Percentiles rank a stretch among this genome's conserved stretches.
These are phyloP conservation scores for Daldinia caldariorum DNA, from an alignment of 495 filamentous ascomycete species.

Conservation along the genomic window DNA sequence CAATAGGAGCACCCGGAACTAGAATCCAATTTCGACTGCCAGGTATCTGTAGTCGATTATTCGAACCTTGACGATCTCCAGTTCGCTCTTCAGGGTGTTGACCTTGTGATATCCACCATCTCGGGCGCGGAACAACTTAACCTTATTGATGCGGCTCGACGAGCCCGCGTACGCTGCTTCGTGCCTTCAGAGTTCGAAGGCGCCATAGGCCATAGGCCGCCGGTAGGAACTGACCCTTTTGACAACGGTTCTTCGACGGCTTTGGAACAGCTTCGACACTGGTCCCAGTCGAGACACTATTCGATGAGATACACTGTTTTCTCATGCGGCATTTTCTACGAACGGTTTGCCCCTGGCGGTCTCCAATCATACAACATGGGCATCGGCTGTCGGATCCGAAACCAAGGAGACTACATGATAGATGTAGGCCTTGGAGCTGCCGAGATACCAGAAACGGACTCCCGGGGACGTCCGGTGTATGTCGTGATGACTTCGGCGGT, in stretches of 20 bases:
- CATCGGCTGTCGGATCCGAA: slow-evolving; percentile 53
- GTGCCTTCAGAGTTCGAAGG: slow-evolving; percentile 82
- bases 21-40: slow-evolving; percentile 60
- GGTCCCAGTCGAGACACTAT: slow-evolving; percentile 53
- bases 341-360: slow-evolving; percentile 74
- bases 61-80: slow-evolving; percentile 62
- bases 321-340: slow-evolving; percentile 79
- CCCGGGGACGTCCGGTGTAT: slow-evolving; percentile 58
- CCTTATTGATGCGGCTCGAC: slow-evolving; percentile 75
- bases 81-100: slow-evolving; percentile 72
- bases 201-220: slow-evolving; percentile 54
- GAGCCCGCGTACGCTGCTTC: slow-evolving; percentile 71
- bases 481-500: slow-evolving; percentile 73
- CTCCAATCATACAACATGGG: slow-evolving; percentile 66
- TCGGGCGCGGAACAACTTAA: slow-evolving; percentile 70
- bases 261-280: slow-evolving; percentile 64
- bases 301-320: slow-evolving; percentile 72
- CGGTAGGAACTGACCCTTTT: slow-evolving; percentile 64
- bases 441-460: slow-evolving; percentile 63
- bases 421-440: slow-evolving; percentile 66
- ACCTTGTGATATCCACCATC: slow-evolving; percentile 79
- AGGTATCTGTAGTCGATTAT: slow-evolving; percentile 74
- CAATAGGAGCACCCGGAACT: slow-evolving; percentile 54
- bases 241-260: slow-evolving; percentile 60
- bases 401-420: slow-evolving; percentile 71